These are phyloP conservation scores for Globisporangium heterothallicum DNA, from an alignment of 352 stramenopile genomes.

Conservation along the genomic window DNA sequence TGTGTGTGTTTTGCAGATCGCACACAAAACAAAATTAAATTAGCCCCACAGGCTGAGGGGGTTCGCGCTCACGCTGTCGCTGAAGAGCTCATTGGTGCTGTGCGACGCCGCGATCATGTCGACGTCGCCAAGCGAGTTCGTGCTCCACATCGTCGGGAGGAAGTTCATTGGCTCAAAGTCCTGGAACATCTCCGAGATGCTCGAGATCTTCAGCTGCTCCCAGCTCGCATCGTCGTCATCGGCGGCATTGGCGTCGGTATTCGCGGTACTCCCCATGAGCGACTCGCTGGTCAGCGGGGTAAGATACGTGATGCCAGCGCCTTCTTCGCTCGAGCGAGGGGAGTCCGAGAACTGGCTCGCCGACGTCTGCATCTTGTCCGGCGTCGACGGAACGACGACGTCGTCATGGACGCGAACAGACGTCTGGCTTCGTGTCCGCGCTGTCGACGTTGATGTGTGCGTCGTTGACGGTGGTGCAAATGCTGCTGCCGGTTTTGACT, in stretches of 20 bases:
- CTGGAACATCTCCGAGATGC: constrained; percentile 39
- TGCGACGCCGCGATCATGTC: constrained; percentile 22
- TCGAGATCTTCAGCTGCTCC: constrained; percentile 19
- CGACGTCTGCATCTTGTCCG: neutral
- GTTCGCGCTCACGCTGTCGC: constrained; percentile 15
- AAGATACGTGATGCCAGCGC: constrained; percentile 11
- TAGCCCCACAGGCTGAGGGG: constrained; percentile 15
- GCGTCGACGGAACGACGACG: constrained; percentile 11
- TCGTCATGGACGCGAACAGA: constrained; percentile 5
- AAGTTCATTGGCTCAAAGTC: constrained; percentile 38
- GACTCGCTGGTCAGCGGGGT: constrained; percentile 17
- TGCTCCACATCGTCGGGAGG: constrained; percentile 40
- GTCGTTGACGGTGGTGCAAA: neutral
- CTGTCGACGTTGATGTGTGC: neutral
- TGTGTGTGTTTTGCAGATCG: neutral
- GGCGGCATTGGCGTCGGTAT: neutral
- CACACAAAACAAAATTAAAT: constrained; percentile 5
- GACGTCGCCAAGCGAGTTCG: constrained; percentile 35
- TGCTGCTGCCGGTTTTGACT: neutral
- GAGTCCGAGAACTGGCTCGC: constrained; percentile 27
- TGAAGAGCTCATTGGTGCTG: constrained; percentile 31
- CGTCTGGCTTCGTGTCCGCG: constrained; percentile 11
- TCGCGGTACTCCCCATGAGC: constrained; percentile 20
- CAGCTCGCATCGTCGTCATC: constrained; percentile 11
- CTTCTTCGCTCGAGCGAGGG: constrained; percentile 29